phyloP scores from a whole-genome alignment of 108 stramenopile genomes.

The Nannochloropsis gaditana region DNA sequence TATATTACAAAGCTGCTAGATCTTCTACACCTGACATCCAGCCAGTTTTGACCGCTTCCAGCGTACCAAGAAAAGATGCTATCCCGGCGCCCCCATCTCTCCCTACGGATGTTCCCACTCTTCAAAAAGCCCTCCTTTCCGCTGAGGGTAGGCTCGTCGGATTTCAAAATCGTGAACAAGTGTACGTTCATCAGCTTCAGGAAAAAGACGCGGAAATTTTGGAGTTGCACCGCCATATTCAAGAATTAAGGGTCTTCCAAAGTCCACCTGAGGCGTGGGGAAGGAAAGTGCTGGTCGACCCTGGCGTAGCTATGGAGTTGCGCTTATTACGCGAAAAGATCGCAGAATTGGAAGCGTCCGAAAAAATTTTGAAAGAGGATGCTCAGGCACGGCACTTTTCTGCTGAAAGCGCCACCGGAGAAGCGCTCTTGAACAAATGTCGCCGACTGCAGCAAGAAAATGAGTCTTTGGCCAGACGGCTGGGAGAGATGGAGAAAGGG shows the following conservation, averaged over 20 bases:
- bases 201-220: neutral
- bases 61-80: neutral
- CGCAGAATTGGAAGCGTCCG: neutral
- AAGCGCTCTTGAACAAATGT: conserved; percentile 1
- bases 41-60: neutral
- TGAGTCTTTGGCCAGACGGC: neutral
- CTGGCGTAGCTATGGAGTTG: neutral
- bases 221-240: neutral
- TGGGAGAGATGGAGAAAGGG: neutral
- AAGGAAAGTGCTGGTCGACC: neutral
- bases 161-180: neutral
- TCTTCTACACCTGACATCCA: neutral
- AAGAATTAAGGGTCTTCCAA: neutral
- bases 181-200: neutral
- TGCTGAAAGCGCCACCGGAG: neutral
- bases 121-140: neutral
- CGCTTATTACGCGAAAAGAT: neutral
- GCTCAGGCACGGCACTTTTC: neutral
- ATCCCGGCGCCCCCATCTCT: neutral
- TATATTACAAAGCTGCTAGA: neutral
- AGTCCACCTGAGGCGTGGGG: conserved; percentile 2
- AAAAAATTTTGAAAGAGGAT: neutral
- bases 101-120: conserved; percentile 3
- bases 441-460: conserved; percentile 4
- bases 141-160: neutral